These are phyloP conservation scores for Rhododendron vialii DNA, from an alignment of 148 eudicot genomes.

Conservation along the genomic window DNA sequence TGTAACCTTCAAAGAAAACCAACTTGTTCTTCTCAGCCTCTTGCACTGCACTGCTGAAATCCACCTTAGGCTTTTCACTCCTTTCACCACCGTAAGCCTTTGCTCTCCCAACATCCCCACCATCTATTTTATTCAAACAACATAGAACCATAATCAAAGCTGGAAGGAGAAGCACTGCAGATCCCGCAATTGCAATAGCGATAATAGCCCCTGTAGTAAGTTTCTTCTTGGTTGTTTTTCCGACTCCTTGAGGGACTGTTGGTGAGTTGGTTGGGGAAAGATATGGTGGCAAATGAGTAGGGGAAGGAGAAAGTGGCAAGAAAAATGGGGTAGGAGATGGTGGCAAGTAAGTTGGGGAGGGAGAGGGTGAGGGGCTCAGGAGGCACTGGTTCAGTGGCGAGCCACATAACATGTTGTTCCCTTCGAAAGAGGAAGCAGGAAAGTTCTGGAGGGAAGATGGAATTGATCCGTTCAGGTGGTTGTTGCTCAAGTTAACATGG, in stretches of 20 bases:
- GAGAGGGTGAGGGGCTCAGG: conserved; percentile 1
- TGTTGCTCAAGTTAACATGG: conserved; percentile 60
- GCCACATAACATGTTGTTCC: conserved; percentile 70
- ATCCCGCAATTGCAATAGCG: conserved; percentile 50
- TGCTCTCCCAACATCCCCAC: conserved; percentile 30
- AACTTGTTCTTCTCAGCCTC: conserved; percentile 73
- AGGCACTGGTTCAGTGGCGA: conserved; percentile 54
- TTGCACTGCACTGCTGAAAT: conserved; percentile 74
- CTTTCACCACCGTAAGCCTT: conserved; percentile 46
- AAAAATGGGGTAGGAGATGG: not conserved
- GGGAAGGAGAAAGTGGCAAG: not conserved
- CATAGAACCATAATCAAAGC: conserved; percentile 30
- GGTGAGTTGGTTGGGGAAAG: conserved; percentile 23
- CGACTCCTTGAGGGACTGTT: conserved; percentile 5
- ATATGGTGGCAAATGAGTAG: conserved; percentile 21
- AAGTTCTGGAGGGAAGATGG: conserved; percentile 55
- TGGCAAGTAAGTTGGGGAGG: not conserved
- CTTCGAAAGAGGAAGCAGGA: conserved; percentile 63
- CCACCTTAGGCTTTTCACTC: conserved; percentile 57
- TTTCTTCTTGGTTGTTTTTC: conserved; percentile 29
- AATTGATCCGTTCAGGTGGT: conserved; percentile 71
- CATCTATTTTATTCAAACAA: conserved; percentile 44
- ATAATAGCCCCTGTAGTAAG: conserved; percentile 43
- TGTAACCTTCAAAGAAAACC: conserved; percentile 70
- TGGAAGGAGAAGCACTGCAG: conserved; percentile 32